phyloP scores from a whole-genome alignment of 2,329 filamentous ascomycete genomes.

The Penicillium sumatraense region DNA sequence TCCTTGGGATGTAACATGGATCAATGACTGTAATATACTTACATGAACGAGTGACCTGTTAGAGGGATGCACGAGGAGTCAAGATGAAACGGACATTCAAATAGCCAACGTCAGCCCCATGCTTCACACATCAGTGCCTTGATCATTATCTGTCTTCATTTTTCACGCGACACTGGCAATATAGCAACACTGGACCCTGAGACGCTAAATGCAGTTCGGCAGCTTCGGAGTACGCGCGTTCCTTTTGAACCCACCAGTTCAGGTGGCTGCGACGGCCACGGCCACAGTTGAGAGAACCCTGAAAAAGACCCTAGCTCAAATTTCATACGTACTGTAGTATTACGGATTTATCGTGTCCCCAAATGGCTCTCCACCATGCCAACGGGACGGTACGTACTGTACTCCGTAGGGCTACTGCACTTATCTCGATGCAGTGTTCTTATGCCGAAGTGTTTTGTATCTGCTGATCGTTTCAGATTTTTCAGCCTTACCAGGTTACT shows the following conservation, averaged over 20 bases:
- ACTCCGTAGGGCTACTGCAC: too few relatives aligned
- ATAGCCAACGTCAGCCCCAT: not conserved
- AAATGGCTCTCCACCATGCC: not conserved
- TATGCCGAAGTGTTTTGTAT: not conserved
- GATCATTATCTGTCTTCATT: not conserved
- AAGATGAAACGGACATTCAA: slow-evolving; percentile 1
- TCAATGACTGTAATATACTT: not conserved
- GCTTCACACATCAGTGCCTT: not conserved
- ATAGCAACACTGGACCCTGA: not conserved
- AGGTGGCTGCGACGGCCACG: not conserved
- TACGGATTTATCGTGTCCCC: not conserved
- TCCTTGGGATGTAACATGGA: not conserved
- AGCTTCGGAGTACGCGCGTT: slow-evolving; percentile 1
- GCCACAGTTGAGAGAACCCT: not conserved
- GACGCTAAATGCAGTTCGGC: not conserved
- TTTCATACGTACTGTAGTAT: not conserved
- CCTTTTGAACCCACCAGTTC: not conserved
- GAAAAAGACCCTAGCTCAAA: not conserved
- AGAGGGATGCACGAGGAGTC: not conserved
- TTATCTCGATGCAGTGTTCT: not conserved
- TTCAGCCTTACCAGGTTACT: not conserved
- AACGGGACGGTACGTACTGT: not conserved
- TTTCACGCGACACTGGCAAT: not conserved
- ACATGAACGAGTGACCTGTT: not conserved
- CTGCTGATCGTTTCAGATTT: too few relatives aligned